Evolutionary conservation across 345 rosid genomes (phyloP).

Genomic region (Dovyalis caffra): DNA sequence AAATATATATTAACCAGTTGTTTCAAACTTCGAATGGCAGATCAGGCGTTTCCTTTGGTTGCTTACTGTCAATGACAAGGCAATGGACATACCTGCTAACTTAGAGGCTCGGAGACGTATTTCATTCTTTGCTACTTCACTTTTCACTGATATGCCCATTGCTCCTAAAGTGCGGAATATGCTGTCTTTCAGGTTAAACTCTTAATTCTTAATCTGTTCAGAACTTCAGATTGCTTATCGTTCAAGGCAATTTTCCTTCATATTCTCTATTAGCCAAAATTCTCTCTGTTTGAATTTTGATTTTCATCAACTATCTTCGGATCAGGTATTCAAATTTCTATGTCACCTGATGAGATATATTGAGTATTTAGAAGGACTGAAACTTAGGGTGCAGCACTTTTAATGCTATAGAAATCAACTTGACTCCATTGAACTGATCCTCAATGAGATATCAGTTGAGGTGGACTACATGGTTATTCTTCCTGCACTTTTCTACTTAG

Average conservation of each 20-base stretch:
- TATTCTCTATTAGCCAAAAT: background rate
- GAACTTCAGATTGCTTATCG: background rate
- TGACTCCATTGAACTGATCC: too few species aligned
- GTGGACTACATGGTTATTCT: too few species aligned
- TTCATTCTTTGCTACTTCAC: constrained; percentile 94
- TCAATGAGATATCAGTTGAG: too few species aligned
- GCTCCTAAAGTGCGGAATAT: constrained; percentile 87
- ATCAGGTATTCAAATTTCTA: too few species aligned
- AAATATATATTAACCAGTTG: constrained; percentile 11
- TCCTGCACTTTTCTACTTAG: too few species aligned
- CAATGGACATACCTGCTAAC: constrained; percentile 86
- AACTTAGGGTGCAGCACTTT: too few species aligned
- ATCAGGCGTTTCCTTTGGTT: constrained; percentile 69
- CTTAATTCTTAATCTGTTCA: background rate
- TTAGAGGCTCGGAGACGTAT: constrained; percentile 84
- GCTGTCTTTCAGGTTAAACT: constrained; percentile 86
- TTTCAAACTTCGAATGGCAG: constrained; percentile 47
- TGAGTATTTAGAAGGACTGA: too few species aligned
- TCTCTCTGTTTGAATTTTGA: background rate
- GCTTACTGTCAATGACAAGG: constrained; percentile 77
- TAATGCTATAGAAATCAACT: too few species aligned
- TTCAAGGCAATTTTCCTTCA: too few species aligned
- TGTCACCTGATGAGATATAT: too few species aligned
- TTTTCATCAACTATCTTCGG: too few species aligned
- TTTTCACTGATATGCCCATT: constrained; percentile 83